Evolutionary conservation across 768 basidiomycete genomes (phyloP).

Genomic region (Nevesoporus exiguus): DNA sequence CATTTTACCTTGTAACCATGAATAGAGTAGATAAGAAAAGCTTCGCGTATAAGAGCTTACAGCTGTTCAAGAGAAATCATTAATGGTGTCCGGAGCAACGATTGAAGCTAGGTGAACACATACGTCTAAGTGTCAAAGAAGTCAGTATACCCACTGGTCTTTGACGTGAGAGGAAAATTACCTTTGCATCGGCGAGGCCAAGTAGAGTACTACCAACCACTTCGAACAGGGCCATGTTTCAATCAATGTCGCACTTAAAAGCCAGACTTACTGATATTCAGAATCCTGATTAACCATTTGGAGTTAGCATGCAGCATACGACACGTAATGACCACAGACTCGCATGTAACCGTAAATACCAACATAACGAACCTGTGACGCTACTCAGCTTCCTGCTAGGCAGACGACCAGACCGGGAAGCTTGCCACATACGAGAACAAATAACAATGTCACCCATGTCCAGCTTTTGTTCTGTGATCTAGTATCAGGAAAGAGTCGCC

Average conservation of each 20-base stretch:
- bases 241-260: neutral
- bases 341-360: neutral
- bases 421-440: neutral
- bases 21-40: neutral
- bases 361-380: constrained; percentile 6
- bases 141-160: neutral
- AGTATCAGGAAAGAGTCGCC: neutral
- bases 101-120: neutral
- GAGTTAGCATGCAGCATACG: neutral
- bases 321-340: neutral
- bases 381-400: neutral
- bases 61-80: neutral
- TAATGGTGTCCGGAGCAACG: neutral
- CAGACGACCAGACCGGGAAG: neutral
- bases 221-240: neutral
- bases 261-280: neutral
- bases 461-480: neutral
- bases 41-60: neutral
- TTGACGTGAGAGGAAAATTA: neutral
- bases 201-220: constrained; percentile 4
- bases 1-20: neutral
- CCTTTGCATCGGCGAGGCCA: neutral
- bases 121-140: neutral
- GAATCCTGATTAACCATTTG: neutral
- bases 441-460: neutral